Conservation (phyloP, 768 basidiomycete species). For the Pleurotus djamor region DNA sequence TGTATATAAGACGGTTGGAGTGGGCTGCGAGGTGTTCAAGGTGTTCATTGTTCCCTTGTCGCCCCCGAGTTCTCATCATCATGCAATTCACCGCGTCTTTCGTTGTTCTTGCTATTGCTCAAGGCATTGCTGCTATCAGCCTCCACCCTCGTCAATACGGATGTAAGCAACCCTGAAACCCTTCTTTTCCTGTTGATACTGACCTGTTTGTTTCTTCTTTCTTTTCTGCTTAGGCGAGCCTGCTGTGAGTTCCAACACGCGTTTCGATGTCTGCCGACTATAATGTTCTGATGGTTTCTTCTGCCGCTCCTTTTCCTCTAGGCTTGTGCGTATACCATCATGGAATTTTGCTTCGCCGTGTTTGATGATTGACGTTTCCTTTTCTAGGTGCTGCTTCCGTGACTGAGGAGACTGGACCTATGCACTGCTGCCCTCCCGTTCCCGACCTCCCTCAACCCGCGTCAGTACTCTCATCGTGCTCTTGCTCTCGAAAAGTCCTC, state of each 20-base stretch:
- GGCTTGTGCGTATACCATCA: neutral
- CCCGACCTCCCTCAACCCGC: neutral
- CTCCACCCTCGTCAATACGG: neutral
- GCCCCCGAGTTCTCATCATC: neutral
- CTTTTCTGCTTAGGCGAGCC: neutral
- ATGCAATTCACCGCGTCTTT: slow-evolving; percentile 4
- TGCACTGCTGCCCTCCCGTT: slow-evolving; percentile 3
- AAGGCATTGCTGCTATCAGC: slow-evolving; percentile 2
- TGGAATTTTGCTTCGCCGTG: neutral
- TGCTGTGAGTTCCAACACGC: neutral
- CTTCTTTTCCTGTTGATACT: neutral
- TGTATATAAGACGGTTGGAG: neutral
- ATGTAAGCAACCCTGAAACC: neutral
- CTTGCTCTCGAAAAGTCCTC: neutral
- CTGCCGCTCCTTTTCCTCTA: neutral
- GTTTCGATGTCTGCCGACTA: neutral
- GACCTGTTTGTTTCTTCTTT: neutral
- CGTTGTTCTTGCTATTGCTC: neutral
- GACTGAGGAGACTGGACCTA: neutral
- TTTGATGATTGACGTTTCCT: neutral
- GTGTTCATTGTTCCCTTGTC: neutral
- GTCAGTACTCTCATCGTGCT: neutral
- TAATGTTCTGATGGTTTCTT: neutral
- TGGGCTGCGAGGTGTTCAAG: neutral
- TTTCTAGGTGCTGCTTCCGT: neutral